Percentiles rank a stretch among this genome's conserved stretches.
Evolutionary conservation across 176 grass and related monocot genomes (phyloP).

Genomic region (Oryza meridionalis): DNA sequence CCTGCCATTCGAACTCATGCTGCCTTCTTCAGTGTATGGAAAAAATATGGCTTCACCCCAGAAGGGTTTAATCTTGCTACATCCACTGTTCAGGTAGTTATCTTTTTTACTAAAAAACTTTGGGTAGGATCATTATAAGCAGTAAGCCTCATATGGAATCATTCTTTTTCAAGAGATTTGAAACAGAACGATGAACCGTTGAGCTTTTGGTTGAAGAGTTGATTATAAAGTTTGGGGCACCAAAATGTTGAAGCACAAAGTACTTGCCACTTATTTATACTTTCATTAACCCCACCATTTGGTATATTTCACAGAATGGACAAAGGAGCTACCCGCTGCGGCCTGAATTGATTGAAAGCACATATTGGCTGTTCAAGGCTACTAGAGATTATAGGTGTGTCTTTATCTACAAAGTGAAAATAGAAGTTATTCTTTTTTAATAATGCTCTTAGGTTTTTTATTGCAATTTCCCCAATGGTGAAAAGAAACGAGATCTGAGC

Average conservation of each 20-base stretch:
- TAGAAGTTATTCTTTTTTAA: conserved; percentile 4
- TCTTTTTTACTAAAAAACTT: conserved; percentile 7
- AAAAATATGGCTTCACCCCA: conserved; percentile 95
- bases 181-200: not conserved
- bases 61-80: conserved; percentile 98
- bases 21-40: conserved; percentile 99
- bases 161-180: not conserved
- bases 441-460: conserved; percentile 11
- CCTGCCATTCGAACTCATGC: conserved; percentile 95
- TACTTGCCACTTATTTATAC: conserved; percentile 19
- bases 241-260: not conserved
- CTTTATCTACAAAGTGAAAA: conserved; percentile 53
- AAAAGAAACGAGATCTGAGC: conserved; percentile 6
- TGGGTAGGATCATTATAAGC: not conserved
- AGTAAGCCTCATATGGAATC: conserved; percentile 15
- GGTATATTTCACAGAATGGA: conserved; percentile 60
- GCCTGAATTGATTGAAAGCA: conserved; percentile 98
- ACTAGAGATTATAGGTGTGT: conserved; percentile 94
- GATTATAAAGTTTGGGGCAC: not conserved
- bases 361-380: conserved; percentile 97
- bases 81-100: conserved; percentile 73
- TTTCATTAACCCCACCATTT: conserved; percentile 25
- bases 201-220: conserved; percentile 1
- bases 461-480: conserved; percentile 3
- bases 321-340: conserved; percentile 89